phyloP scores from a whole-genome alignment of 306 rosid species.

The Trifolium dubium region DNA sequence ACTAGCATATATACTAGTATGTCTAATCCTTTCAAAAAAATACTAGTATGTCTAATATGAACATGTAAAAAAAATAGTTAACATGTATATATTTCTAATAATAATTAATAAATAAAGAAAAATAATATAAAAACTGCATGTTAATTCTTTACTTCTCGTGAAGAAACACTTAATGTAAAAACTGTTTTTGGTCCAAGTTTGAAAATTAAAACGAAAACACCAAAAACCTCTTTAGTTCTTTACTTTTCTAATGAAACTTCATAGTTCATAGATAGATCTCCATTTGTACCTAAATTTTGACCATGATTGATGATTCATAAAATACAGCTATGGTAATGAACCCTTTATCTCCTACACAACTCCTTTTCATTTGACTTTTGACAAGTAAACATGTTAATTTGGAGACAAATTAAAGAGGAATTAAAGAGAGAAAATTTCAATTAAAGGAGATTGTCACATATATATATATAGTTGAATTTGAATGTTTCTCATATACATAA shows the following conservation, averaged over 20 bases:
- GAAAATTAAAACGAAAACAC: neutral
- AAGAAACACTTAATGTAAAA: too few species aligned
- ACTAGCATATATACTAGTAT: too few species aligned
- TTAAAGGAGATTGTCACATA: neutral
- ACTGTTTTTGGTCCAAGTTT: neutral
- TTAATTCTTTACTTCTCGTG: too few species aligned
- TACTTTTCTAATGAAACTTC: neutral
- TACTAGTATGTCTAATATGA: too few species aligned
- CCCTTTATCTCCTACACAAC: neutral
- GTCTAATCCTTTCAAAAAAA: too few species aligned
- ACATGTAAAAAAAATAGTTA: too few species aligned
- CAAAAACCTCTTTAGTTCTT: neutral
- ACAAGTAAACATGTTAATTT: neutral
- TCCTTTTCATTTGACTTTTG: neutral
- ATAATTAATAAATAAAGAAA: too few species aligned
- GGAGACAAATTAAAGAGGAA: neutral
- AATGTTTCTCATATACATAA: too few species aligned
- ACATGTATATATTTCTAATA: too few species aligned
- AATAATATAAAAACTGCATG: too few species aligned
- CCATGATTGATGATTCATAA: neutral
- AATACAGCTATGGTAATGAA: neutral
- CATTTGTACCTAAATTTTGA: neutral
- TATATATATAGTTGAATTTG: neutral
- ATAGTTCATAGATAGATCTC: neutral
- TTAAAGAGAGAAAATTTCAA: neutral